Percentiles rank a stretch among this genome's conserved stretches.
Evolutionary conservation across 2,329 filamentous ascomycete genomes (phyloP).

Genomic region (Alternaria atra): DNA sequence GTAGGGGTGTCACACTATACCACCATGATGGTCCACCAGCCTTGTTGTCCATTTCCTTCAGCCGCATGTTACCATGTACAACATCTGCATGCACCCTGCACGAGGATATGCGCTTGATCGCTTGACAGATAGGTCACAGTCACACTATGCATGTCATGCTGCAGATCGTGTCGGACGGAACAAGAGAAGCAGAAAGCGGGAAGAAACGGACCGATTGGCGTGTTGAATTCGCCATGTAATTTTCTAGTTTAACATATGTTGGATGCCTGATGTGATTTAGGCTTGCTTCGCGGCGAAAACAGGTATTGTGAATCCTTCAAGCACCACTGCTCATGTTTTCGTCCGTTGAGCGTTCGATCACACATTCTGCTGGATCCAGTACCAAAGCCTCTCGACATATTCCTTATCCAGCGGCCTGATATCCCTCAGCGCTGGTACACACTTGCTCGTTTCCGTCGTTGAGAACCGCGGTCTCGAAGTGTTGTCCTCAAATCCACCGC

Average conservation of each 20-base stretch:
- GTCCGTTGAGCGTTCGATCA: constrained; percentile 10
- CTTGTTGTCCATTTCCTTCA: neutral
- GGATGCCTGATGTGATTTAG: neutral
- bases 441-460: constrained; percentile 42
- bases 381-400: constrained; percentile 57
- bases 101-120: neutral
- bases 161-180: neutral
- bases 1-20: neutral
- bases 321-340: neutral
- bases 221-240: constrained; percentile 4
- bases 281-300: neutral
- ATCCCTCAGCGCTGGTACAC: constrained; percentile 47
- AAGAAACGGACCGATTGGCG: neutral
- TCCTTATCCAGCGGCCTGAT: constrained; percentile 55
- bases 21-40: neutral
- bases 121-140: neutral
- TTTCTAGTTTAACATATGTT: neutral
- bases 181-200: neutral
- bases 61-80: neutral
- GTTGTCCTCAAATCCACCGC: constrained; percentile 11
- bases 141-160: constrained; percentile 1
- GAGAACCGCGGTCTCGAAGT: constrained; percentile 43
- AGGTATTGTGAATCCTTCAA: neutral
- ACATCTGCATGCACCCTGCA: neutral
- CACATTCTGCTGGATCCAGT: constrained; percentile 43